A percentile compares a stretch with the other conserved stretches of the same genome.
Evolutionary conservation across 2,329 filamentous ascomycete species (phyloP).

Genomic region (Sporothrix brunneoviolacea): DNA sequence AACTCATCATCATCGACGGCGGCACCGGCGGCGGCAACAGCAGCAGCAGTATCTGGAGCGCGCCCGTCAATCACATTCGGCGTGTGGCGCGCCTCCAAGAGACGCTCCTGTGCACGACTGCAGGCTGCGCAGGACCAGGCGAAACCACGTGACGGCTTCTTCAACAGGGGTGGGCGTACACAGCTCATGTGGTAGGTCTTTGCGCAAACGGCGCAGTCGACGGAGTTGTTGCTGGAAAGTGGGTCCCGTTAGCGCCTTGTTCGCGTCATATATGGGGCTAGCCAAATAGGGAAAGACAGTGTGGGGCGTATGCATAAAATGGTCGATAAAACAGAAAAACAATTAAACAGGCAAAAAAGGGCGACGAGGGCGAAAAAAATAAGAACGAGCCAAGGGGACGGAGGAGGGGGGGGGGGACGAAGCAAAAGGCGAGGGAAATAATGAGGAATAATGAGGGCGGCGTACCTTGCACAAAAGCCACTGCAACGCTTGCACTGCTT

Average conservation of each 20-base stretch:
- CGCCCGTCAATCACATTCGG: conserved; percentile 65
- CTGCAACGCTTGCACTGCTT: conserved; percentile 93
- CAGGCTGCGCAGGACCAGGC: conserved; percentile 97
- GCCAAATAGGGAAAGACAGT: conserved; percentile 10
- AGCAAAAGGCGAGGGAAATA: not conserved
- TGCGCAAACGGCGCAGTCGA: conserved; percentile 91
- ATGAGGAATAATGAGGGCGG: not conserved
- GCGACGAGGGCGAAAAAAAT: not conserved
- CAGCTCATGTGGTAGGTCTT: conserved; percentile 99
- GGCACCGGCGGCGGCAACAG: conserved; percentile 24
- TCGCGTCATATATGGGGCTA: conserved; percentile 14
- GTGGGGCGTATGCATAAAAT: conserved; percentile 16
- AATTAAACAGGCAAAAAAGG: conserved; percentile 9
- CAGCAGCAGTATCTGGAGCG: conserved; percentile 32
- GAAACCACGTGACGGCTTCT: conserved; percentile 95
- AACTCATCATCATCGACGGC: conserved; percentile 60
- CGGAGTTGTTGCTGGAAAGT: conserved; percentile 70
- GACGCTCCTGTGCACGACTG: conserved; percentile 90
- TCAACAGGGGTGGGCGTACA: conserved; percentile 82
- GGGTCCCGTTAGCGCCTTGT: conserved; percentile 17
- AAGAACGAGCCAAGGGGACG: not conserved
- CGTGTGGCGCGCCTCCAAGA: conserved; percentile 82
- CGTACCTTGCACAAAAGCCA: conserved; percentile 82
- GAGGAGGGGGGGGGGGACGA: not conserved
- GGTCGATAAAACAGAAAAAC: conserved; percentile 15